Percentiles rank a stretch among this genome's conserved stretches.
phyloP scores from a whole-genome alignment of 352 stramenopile genomes.

The Globisporangium rhizosaccharum region DNA sequence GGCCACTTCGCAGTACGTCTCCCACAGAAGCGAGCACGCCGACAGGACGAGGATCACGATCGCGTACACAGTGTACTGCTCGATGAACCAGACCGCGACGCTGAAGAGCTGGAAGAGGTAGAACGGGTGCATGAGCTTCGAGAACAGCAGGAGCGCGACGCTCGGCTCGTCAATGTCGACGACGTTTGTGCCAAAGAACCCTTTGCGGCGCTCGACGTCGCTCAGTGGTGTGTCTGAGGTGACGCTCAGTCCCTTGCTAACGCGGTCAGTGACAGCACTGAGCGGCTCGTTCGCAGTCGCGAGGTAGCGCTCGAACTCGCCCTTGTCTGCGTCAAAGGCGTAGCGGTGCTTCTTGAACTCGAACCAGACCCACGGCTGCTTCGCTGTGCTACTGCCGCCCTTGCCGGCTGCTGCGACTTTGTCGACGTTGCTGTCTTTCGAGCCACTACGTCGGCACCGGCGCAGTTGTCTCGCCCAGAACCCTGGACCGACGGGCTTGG shows the following conservation, averaged over 20 bases:
- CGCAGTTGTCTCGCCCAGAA: background rate
- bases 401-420: background rate
- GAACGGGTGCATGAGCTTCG: conserved; percentile 71
- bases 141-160: conserved; percentile 34
- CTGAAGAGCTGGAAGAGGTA: conserved; percentile 75
- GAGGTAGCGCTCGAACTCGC: conserved; percentile 47
- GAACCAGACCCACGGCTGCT: conserved; percentile 31
- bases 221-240: background rate
- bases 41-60: conserved; percentile 55
- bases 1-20: conserved; percentile 56
- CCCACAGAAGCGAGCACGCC: conserved; percentile 51
- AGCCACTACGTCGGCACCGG: background rate
- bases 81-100: conserved; percentile 55
- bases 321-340: conserved; percentile 38
- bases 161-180: conserved; percentile 33
- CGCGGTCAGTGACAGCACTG: conserved; percentile 15
- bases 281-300: conserved; percentile 26
- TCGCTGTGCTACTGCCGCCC: background rate
- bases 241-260: conserved; percentile 6
- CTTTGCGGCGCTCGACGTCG: background rate
- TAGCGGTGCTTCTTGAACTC: conserved; percentile 71
- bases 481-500: background rate
- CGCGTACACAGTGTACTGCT: conserved; percentile 60
- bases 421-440: background rate
- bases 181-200: conserved; percentile 42